Conservation (phyloP, 352 stramenopile genomes). For the Blastocystis sp. region DNA sequence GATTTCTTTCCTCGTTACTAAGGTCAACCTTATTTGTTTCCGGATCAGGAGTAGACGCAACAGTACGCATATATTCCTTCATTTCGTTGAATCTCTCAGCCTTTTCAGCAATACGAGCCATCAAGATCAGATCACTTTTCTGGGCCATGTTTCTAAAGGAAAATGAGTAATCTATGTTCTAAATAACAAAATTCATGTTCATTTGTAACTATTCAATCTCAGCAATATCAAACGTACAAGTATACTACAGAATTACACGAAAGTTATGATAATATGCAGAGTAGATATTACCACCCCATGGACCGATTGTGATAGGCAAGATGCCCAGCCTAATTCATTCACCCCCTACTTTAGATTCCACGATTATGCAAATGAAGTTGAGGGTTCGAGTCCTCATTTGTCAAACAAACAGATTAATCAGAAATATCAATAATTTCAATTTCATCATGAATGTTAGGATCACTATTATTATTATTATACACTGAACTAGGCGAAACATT, state of each 20-base stretch:
- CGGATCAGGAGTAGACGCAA: conserved; percentile 69
- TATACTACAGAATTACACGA: not conserved
- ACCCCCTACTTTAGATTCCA: not conserved
- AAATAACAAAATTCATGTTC: not conserved
- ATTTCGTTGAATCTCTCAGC: conserved; percentile 82
- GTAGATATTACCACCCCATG: not conserved
- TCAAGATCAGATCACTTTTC: conserved; percentile 50
- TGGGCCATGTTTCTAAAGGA: conserved; percentile 13
- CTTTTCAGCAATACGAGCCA: conserved; percentile 74
- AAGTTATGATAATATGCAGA: not conserved
- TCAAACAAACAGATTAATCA: not conserved
- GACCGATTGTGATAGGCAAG: not conserved
- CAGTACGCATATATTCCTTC: conserved; percentile 92
- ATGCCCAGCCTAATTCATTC: not conserved
- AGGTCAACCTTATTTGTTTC: conserved; percentile 51
- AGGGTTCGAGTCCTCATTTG: not conserved
- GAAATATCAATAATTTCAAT: not conserved
- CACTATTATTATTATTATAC: not conserved
- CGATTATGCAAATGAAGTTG: not conserved
- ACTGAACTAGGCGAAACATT: not conserved
- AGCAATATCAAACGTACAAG: not conserved
- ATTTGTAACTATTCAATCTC: not conserved
- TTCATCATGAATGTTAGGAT: not conserved
- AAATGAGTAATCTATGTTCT: not conserved
- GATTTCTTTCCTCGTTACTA: conserved; percentile 13